phyloP scores from a whole-genome alignment of 345 rosid species.

The thale cress (Arabidopsis thaliana) region TAIR10.1 NC_003076.8:3981501-3982000 shows the following conservation, averaged over 20 bases:
- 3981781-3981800: not conserved
- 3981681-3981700: conserved; percentile 44
- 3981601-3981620: conserved; percentile 85
- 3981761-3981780: not conserved
- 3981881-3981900: not conserved
- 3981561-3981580: conserved; percentile 80
- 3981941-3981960: not conserved
- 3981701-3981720: conserved; percentile 47
- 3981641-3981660: conserved; percentile 78
- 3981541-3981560: conserved; percentile 4
- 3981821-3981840: not conserved
- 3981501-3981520: not conserved
- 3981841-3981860: not conserved
- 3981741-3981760: not conserved
- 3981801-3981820: not conserved
- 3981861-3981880: not conserved
- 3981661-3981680: conserved; percentile 48
- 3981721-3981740: not conserved
- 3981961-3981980: not conserved
- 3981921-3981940: not conserved
- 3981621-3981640: conserved; percentile 85
- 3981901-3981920: conserved; percentile 11
- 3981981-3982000: not conserved
- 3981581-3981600: conserved; percentile 96
- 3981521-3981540: not conserved